Evolutionary conservation across 1,284 basidiomycete species (phyloP), one percentile per base, ranked within the genome.

Genomic region (Cutaneotrichosporon sp.): DNA sequence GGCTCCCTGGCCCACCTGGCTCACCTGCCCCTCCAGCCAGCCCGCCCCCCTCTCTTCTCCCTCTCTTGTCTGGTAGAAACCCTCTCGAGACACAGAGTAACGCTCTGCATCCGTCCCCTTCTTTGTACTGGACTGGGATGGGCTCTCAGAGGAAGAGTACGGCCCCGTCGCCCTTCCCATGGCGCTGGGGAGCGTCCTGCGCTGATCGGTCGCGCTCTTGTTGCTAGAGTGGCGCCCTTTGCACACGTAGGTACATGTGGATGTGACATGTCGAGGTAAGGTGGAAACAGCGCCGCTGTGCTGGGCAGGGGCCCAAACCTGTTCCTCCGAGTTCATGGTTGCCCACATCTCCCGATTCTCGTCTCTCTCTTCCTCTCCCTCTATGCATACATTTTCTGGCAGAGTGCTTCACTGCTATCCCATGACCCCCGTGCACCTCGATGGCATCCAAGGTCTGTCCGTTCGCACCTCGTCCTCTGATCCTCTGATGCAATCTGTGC

Each of bases 71-170:
- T 43, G 42, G 10, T 45, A 5, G 45, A 25, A 13, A 47, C 20
- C 45, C 45, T 47, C 45, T 8, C 13, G 45, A 47, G 45, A 25
- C 45, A n/a, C 45, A 47, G 45, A 47, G 45, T 16, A 50, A 20
- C 31, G 16, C 66, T 93, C 94, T 65, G 62, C 27, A 36, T n/a
- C n/a, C 54, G 43, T 18, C 22, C 54, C 45, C 20, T n/a, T 27
- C 45, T 42, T 33, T 10, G 20, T 25, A 34, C 24, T 56, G 45
- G 54, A 42, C 27, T 16, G 43, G 25, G 54, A 36, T 22, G 29
- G 18, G 10, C 45, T 27, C 45, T 56, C 45, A 27, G 54, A 56
- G 54, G 45, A 47, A 56, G 45, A 56, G 27, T n/a, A 27, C 14
- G 54, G 54, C 54, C n/a, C 31, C 45, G 31, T 22, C 29, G 38